A percentile compares a stretch with the other conserved stretches of the same genome.
Conservation (phyloP, 2,329 filamentous ascomycete genomes). For the Fusarium albidum region DNA sequence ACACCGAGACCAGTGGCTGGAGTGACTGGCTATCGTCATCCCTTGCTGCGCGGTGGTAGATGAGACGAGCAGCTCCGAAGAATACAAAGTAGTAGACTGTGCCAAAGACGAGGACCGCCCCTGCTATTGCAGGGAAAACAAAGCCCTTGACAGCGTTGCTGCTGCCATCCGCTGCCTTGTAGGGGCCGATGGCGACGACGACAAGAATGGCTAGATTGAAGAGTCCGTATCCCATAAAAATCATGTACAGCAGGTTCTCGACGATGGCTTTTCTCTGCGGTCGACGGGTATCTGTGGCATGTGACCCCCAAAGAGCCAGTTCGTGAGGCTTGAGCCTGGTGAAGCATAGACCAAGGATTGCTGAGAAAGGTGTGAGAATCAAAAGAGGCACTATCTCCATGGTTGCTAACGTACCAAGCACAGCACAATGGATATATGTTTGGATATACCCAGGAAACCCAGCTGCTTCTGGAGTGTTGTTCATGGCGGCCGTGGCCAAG, state of each 20-base stretch:
- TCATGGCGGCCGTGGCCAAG: not conserved
- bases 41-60: not conserved
- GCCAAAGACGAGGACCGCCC: not conserved
- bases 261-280: too few species aligned
- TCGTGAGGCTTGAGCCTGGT: too few species aligned
- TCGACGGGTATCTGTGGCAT: too few species aligned
- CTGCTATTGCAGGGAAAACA: not conserved
- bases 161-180: not conserved
- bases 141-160: not conserved
- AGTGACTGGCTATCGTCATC: too few species aligned
- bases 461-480: not conserved
- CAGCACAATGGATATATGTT: slow-evolving; percentile 10
- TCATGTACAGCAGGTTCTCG: too few species aligned
- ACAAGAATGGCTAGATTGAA: not conserved
- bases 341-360: too few species aligned
- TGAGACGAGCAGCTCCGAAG: not conserved
- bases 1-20: too few species aligned
- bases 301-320: too few species aligned
- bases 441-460: slow-evolving; percentile 6
- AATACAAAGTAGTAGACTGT: not conserved
- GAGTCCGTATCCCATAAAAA: too few species aligned
- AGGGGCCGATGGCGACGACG: not conserved
- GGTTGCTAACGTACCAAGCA: too few species aligned
- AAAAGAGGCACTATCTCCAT: too few species aligned
- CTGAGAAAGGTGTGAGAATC: too few species aligned